phyloP scores from a whole-genome alignment of 305 asterid genomes.

The Caryopteris hybrid region DNA sequence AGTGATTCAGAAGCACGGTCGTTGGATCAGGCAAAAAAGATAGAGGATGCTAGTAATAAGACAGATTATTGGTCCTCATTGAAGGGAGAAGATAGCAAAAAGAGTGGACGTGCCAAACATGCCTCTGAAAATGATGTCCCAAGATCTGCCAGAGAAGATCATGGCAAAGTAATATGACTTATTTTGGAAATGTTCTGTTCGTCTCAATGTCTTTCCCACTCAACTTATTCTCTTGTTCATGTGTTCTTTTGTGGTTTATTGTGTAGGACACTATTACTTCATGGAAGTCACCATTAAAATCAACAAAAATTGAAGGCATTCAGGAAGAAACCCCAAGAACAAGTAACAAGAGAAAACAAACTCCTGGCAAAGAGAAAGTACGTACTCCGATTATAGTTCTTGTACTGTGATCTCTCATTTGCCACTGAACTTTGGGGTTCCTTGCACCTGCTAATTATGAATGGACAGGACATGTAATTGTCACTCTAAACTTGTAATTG shows the following conservation, averaged over 20 bases:
- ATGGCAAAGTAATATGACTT: slow-evolving; percentile 38
- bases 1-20: slow-evolving; percentile 26
- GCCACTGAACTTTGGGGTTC: background rate
- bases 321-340: slow-evolving; percentile 50
- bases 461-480: background rate
- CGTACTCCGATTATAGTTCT: slow-evolving; percentile 7
- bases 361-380: slow-evolving; percentile 63
- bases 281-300: slow-evolving; percentile 46
- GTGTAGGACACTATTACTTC: slow-evolving; percentile 44
- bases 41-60: slow-evolving; percentile 35
- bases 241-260: slow-evolving; percentile 20
- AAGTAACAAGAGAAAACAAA: slow-evolving; percentile 59
- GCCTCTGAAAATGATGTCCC: slow-evolving; percentile 33
- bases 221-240: background rate
- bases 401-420: slow-evolving; percentile 5
- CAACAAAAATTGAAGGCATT: slow-evolving; percentile 39
- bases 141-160: slow-evolving; percentile 43
- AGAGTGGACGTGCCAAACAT: slow-evolving; percentile 49
- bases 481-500: background rate
- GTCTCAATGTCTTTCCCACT: slow-evolving; percentile 10
- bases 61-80: slow-evolving; percentile 35
- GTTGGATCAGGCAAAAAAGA: slow-evolving; percentile 33
- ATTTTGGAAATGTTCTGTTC: slow-evolving; percentile 6
- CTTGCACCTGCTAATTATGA: background rate
- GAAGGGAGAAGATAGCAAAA: slow-evolving; percentile 42